A percentile compares a stretch with the other conserved stretches of the same genome.
Evolutionary conservation across 176 grass and related monocot genomes (phyloP).

Genomic region (Aechmea fasciata): DNA sequence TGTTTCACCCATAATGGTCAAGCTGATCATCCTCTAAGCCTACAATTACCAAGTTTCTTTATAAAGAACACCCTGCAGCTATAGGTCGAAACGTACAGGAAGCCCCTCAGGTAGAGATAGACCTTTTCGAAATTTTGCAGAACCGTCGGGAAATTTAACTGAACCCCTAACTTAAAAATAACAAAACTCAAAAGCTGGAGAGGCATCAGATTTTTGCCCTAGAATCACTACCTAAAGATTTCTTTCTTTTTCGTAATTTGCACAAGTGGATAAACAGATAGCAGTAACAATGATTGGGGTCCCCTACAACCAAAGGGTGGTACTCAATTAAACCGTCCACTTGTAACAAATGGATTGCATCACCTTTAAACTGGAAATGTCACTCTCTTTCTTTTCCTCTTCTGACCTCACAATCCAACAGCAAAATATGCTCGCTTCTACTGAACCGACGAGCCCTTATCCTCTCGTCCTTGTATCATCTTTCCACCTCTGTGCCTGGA

Average conservation of each 20-base stretch:
- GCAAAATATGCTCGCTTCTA: too few species aligned
- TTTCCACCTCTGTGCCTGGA: too few species aligned
- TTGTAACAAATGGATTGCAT: not conserved
- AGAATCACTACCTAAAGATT: not conserved
- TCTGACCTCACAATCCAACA: too few species aligned
- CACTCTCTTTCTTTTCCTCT: too few species aligned
- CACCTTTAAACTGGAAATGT: conserved; percentile 1
- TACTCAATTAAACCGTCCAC: not conserved
- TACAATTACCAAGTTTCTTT: not conserved
- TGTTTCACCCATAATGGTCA: not conserved
- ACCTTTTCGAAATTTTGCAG: too few species aligned
- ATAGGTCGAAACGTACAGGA: too few species aligned
- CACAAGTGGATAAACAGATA: not conserved
- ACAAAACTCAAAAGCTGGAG: not conserved
- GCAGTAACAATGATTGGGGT: not conserved
- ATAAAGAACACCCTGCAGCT: too few species aligned
- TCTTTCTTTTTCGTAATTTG: not conserved
- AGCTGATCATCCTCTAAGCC: not conserved
- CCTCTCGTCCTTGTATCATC: too few species aligned
- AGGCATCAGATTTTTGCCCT: not conserved
- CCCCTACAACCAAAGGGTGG: not conserved
- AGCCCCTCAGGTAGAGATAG: too few species aligned
- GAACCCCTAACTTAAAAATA: too few species aligned
- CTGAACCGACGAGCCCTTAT: too few species aligned
- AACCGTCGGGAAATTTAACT: too few species aligned